These are phyloP conservation scores for Ceratorhiza oryzae-sativae DNA, from an alignment of 1,284 basidiomycete species.

Conservation along the genomic window DNA sequence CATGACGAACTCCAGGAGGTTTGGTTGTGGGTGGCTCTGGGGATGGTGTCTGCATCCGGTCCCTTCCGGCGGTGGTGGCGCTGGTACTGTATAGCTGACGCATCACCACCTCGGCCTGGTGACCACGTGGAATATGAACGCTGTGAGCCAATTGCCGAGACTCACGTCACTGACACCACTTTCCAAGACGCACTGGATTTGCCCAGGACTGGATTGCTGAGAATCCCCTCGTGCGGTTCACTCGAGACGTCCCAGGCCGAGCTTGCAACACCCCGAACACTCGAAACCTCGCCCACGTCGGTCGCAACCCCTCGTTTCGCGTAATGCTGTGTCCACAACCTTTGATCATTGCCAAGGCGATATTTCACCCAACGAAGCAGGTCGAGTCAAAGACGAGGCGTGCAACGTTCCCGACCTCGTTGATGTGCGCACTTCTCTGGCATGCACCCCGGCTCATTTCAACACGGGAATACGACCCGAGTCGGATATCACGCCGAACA, in stretches of 20 bases:
- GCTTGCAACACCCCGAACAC: no score
- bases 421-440: neutral
- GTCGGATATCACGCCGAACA: no score
- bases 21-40: neutral
- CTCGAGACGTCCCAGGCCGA: no score
- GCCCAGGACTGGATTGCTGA: no score
- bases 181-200: no score
- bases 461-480: neutral
- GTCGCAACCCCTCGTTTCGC: no score
- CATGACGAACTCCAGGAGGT: neutral
- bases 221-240: no score
- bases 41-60: constrained; percentile 11
- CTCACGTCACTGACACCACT: no score
- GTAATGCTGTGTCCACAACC: neutral
- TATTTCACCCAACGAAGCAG: neutral
- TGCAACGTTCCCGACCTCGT: neutral
- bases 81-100: constrained; percentile 27
- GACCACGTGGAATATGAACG: no score
- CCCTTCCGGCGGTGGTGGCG: constrained; percentile 6
- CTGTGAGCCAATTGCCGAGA: no score
- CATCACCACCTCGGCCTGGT: neutral
- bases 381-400: neutral
- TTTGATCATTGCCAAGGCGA: constrained; percentile 3
- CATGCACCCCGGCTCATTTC: neutral
- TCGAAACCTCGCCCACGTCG: no score